Conservation (phyloP, 768 basidiomycete genomes). For the Ramaria sp. region DNA sequence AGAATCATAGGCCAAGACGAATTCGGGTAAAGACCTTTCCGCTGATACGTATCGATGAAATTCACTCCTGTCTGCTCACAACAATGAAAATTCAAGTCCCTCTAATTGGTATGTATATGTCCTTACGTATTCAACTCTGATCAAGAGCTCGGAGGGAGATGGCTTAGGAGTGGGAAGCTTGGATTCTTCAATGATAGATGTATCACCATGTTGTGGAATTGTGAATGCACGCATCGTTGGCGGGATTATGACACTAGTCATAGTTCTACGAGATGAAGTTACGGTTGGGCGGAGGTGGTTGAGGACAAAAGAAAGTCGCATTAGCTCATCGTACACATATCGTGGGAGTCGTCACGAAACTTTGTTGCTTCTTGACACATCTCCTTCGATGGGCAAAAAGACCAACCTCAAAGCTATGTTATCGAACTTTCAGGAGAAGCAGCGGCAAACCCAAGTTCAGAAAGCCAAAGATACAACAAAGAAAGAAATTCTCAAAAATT, state of each 20-base stretch:
- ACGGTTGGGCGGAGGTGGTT: too few species aligned
- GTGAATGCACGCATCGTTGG: constrained; percentile 58
- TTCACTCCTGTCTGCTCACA: constrained; percentile 69
- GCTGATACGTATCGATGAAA: constrained; percentile 73
- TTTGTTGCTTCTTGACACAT: too few species aligned
- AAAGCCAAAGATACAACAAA: constrained; percentile 3
- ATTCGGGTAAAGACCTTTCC: constrained; percentile 53
- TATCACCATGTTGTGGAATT: constrained; percentile 60
- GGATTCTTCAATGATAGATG: constrained; percentile 66
- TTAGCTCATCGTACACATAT: background rate
- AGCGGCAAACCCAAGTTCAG: background rate
- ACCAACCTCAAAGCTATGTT: constrained; percentile 1
- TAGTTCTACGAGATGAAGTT: background rate
- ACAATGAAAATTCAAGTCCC: constrained; percentile 31
- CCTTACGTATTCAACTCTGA: constrained; percentile 27
- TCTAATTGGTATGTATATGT: background rate
- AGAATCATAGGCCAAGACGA: constrained; percentile 50
- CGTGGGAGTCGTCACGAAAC: background rate
- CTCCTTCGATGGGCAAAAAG: constrained; percentile 7
- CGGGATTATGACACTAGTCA: constrained; percentile 24
- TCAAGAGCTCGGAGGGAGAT: constrained; percentile 45
- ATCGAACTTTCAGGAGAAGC: constrained; percentile 6
- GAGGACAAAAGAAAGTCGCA: too few species aligned
- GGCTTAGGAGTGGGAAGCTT: constrained; percentile 57
- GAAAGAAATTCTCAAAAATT: constrained; percentile 1